Base-by-base conservation (phyloP, 2,329 filamentous ascomycete genomes). In the Penicillium sp. region DNA sequence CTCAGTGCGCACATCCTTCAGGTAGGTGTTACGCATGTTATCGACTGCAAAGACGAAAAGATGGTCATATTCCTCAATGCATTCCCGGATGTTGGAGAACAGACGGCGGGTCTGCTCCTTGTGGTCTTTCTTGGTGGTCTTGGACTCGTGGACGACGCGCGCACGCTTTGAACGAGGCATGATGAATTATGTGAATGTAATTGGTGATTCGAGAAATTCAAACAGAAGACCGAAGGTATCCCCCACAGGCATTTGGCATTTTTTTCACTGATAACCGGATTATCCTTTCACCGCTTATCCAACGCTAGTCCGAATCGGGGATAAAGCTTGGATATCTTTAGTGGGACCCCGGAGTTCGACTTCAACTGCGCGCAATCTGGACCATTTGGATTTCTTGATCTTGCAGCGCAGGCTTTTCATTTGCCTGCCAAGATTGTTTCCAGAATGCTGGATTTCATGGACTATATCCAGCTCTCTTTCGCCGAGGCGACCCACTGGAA, bases 121-220 rank as follows among this genome's bases (percentile, higher is more conserved):
- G 77, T 89, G 88, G 59, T 86, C 88, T 82, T 97, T 97, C 81
- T 96, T 97, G 75, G 85, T 80, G 68, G 94, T 92, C 81, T 94
- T 88, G 65, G 92, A 92, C 72, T 96, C 85, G 81, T 96, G 89
- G 65, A 96, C 86, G 75, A 95, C 82, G 77, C 88, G 93, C 67
- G 88, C 83, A 77, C 94, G 90, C 83, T 94, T 97, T 60, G 94
- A 97, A 81, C 95, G 92, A 73, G 94, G 94, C 94, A 99, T 99
- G 62, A 61, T 82, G 64, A 53, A 21, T 21, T 47, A 49, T 47
- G 11, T 42, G 45, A 39, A 39, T 38, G 40, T 45, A 51, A 45
- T 41, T 60, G 51, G 40, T 22, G 46, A 38, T 50, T 54, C 27
- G 45, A 50, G 49, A 46, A 50, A 41, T 54, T 54, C 51, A 40